Conservation (phyloP, 2,329 filamentous ascomycete genomes). For the Hortaea werneckii region DNA sequence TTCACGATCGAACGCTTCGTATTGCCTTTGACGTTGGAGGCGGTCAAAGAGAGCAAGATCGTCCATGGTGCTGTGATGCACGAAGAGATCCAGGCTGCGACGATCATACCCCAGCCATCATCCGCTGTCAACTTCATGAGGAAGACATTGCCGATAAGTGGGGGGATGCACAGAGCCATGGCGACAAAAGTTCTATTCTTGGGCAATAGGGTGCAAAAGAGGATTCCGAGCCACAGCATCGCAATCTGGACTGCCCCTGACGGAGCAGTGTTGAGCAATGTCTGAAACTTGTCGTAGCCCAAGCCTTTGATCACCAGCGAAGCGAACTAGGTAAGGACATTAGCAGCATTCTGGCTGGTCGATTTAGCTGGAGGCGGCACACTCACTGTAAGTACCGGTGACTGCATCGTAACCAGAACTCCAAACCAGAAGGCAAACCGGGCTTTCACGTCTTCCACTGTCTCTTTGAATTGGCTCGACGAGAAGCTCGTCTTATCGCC, state of each 20-base stretch:
- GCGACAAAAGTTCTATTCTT: conserved; percentile 31
- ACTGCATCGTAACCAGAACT: not conserved
- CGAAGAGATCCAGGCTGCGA: conserved; percentile 39
- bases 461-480: conserved; percentile 34
- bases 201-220: conserved; percentile 31
- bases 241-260: conserved; percentile 40
- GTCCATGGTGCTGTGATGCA: conserved; percentile 35
- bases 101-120: conserved; percentile 39
- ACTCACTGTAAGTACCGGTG: no score
- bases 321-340: not conserved
- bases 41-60: conserved; percentile 34
- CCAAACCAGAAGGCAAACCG: not conserved
- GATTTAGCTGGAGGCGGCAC: no score
- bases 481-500: conserved; percentile 38
- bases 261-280: conserved; percentile 39
- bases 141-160: conserved; percentile 36
- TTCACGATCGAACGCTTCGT: conserved; percentile 36
- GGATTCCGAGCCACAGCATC: conserved; percentile 38
- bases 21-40: conserved; percentile 44
- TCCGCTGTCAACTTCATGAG: conserved; percentile 32
- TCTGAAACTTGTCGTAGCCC: conserved; percentile 36
- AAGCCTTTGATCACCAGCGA: conserved; percentile 18
- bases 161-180: conserved; percentile 31
- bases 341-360: no score
- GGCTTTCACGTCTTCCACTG: conserved; percentile 37